Evolutionary conservation across 495 filamentous ascomycete species (phyloP).

Genomic region (Elaphomyces granulatus): DNA sequence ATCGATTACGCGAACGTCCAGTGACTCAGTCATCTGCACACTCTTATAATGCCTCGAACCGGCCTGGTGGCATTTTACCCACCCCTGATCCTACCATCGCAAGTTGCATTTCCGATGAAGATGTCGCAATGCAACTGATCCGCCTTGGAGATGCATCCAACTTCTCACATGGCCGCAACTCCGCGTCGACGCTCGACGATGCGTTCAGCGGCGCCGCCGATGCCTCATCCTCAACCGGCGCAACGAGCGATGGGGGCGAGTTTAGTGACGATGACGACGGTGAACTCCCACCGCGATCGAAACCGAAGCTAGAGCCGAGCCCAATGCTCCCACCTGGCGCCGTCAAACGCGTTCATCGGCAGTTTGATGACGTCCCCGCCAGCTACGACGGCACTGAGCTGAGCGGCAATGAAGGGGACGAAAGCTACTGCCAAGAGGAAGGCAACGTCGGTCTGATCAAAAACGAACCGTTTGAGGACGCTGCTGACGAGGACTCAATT

Average conservation of each 20-base stretch:
- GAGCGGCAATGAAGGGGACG: conserved; percentile 45
- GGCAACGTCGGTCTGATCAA: conserved; percentile 42
- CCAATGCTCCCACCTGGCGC: conserved; percentile 36
- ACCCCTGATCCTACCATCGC: conserved; percentile 91
- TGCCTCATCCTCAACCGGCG: conserved; percentile 66
- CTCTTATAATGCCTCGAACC: conserved; percentile 24
- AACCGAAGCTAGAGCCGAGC: conserved; percentile 46
- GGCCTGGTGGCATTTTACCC: conserved; percentile 49
- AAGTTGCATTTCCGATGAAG: conserved; percentile 93
- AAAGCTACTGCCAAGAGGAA: conserved; percentile 43
- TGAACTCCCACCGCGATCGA: conserved; percentile 46
- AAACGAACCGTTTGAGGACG: conserved; percentile 35
- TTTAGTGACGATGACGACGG: conserved; percentile 55
- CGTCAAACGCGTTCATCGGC: conserved; percentile 40
- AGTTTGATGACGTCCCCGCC: conserved; percentile 45
- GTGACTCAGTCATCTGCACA: conserved; percentile 17
- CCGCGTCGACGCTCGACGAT: conserved; percentile 87
- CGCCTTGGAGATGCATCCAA: conserved; percentile 84
- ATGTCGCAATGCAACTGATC: conserved; percentile 93
- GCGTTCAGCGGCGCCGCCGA: conserved; percentile 80
- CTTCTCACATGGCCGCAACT: conserved; percentile 76
- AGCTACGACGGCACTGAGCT: conserved; percentile 57
- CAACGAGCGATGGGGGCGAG: conserved; percentile 65
- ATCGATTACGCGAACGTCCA: conserved; percentile 50
- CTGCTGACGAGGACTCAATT: conserved; percentile 25